Evolutionary conservation across 345 rosid genomes (phyloP).

Genomic region (Salix viminalis): DNA sequence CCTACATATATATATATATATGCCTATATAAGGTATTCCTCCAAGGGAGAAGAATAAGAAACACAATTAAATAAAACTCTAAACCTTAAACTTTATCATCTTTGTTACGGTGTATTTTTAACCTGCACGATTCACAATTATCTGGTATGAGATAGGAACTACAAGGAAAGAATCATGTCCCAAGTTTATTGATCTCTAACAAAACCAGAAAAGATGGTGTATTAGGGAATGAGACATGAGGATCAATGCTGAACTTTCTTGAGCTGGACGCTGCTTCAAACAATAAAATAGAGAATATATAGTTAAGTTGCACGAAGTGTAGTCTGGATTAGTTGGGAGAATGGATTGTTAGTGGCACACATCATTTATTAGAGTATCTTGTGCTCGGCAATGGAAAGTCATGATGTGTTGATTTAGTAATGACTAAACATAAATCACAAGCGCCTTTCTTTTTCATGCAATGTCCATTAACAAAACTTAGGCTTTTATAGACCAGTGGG

Average conservation of each 20-base stretch:
- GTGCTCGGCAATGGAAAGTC: neutral
- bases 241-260: too few relatives aligned
- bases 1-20: too few relatives aligned
- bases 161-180: neutral
- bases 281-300: neutral
- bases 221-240: too few relatives aligned
- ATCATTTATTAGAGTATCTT: constrained; percentile 18
- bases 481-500: neutral
- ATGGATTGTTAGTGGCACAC: constrained; percentile 8
- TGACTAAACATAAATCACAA: neutral
- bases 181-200: neutral
- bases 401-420: neutral
- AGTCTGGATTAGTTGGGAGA: neutral
- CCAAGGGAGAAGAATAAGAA: too few relatives aligned
- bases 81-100: too few relatives aligned
- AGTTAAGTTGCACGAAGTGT: neutral
- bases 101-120: too few relatives aligned
- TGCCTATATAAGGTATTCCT: too few relatives aligned
- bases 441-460: neutral
- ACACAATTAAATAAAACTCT: too few relatives aligned
- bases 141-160: neutral
- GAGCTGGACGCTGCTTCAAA: too few relatives aligned
- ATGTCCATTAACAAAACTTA: neutral
- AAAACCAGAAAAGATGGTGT: neutral
- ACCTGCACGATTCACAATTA: neutral